Conservation (phyloP, 2,329 filamentous ascomycete genomes). For the Aspergillus sp. region DNA sequence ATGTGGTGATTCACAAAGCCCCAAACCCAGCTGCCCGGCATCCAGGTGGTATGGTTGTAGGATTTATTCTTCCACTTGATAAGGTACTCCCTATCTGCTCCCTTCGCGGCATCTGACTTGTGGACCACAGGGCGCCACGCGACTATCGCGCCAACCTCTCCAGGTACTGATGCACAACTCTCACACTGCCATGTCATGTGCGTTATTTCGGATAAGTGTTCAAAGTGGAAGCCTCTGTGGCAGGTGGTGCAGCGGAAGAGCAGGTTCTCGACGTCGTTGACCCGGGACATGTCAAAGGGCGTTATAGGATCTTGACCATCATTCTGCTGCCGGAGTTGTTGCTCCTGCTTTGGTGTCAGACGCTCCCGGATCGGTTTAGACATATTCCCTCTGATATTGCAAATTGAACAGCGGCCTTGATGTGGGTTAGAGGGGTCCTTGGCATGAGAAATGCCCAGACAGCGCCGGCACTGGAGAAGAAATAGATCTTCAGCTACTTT, state of each 20-base stretch:
- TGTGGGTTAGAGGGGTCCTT: conserved; percentile 72
- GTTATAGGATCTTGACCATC: conserved; percentile 75
- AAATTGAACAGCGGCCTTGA: conserved; percentile 71
- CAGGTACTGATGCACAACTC: conserved; percentile 66
- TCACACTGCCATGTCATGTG: conserved; percentile 68
- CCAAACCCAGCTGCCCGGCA: conserved; percentile 85
- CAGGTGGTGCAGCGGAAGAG: conserved; percentile 82
- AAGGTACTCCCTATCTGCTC: conserved; percentile 87
- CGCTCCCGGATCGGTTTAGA: conserved; percentile 74
- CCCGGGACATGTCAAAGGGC: conserved; percentile 59
- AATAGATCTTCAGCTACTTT: conserved; percentile 77
- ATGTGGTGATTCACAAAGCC: conserved; percentile 65
- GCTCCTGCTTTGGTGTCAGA: conserved; percentile 76
- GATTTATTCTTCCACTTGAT: conserved; percentile 83
- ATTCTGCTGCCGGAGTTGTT: conserved; percentile 78
- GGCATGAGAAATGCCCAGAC: conserved; percentile 67
- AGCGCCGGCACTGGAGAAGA: conserved; percentile 86
- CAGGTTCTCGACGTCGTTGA: conserved; percentile 76
- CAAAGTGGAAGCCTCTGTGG: conserved; percentile 76
- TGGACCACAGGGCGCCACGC: conserved; percentile 78
- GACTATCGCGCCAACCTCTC: conserved; percentile 75
- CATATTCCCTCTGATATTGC: conserved; percentile 65
- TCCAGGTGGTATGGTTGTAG: conserved; percentile 82
- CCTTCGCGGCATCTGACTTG: conserved; percentile 54
- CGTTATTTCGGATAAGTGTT: conserved; percentile 68